Conservation (phyloP, 352 stramenopile genomes). For the Pythium aquatile region DNA sequence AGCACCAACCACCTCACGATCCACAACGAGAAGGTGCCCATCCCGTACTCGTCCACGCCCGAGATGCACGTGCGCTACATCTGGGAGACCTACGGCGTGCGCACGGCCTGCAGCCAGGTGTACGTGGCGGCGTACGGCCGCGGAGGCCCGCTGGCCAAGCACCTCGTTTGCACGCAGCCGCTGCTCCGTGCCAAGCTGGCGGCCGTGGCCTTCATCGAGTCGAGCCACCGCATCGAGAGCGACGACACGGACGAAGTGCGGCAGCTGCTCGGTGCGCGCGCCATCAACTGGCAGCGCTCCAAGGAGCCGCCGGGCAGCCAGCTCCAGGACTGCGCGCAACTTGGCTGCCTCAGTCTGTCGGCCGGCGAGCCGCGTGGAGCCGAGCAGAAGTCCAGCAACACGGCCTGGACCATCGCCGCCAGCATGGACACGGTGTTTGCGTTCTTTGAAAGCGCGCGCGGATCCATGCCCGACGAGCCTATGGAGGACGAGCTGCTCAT, state of each 20-base stretch:
- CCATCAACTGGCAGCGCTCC: constrained; percentile 83
- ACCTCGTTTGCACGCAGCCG: constrained; percentile 71
- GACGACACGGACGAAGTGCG: constrained; percentile 72
- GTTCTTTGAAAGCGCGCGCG: constrained; percentile 79
- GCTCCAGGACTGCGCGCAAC: constrained; percentile 64
- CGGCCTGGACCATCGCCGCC: constrained; percentile 76
- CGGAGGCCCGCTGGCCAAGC: constrained; percentile 68
- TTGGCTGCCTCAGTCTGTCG: constrained; percentile 76
- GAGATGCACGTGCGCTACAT: constrained; percentile 81
- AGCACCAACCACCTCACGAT: constrained; percentile 75
- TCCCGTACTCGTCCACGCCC: constrained; percentile 71
- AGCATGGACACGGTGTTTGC: constrained; percentile 86
- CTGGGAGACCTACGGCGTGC: constrained; percentile 79
- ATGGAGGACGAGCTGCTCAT: constrained; percentile 65
- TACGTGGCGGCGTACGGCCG: constrained; percentile 81
- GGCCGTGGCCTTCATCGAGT: constrained; percentile 82
- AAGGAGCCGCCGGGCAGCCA: constrained; percentile 67
- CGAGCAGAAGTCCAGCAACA: constrained; percentile 79
- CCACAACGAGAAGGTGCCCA: constrained; percentile 70
- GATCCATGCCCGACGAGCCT: constrained; percentile 74
- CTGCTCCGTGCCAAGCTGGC: constrained; percentile 60
- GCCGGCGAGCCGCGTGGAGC: constrained; percentile 58
- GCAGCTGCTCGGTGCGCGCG: constrained; percentile 57
- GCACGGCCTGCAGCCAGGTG: constrained; percentile 67
- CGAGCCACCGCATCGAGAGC: constrained; percentile 62